These are phyloP conservation scores for Castanea sativa DNA, from an alignment of 306 rosid species.

Conservation along the genomic window DNA sequence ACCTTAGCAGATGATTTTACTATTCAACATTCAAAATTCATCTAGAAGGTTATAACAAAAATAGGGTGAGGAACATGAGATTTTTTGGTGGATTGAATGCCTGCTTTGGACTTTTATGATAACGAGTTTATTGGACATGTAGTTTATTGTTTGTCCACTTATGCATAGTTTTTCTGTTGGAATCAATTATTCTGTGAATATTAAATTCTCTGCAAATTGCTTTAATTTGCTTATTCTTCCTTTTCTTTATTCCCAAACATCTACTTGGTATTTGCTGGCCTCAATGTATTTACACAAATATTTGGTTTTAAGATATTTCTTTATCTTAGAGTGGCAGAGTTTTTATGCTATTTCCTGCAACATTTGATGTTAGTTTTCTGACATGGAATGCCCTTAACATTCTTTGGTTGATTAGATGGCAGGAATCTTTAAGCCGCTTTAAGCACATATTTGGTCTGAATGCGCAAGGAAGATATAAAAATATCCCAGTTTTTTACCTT, in stretches of 20 bases:
- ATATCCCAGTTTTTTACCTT: slow-evolving; percentile 48
- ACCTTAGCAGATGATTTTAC: slow-evolving; percentile 2
- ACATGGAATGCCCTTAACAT: slow-evolving; percentile 22
- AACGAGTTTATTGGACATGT: neutral
- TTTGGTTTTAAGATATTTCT: slow-evolving; percentile 1
- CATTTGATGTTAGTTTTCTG: slow-evolving; percentile 14
- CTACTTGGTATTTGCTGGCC: neutral
- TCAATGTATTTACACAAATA: neutral
- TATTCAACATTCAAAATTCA: slow-evolving; percentile 3
- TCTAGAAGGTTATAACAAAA: neutral
- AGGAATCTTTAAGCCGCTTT: slow-evolving; percentile 66
- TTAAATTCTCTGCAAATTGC: slow-evolving; percentile 12
- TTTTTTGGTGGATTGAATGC: neutral
- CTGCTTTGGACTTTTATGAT: neutral
- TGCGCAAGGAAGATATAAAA: slow-evolving; percentile 39
- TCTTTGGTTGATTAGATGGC: slow-evolving; percentile 58
- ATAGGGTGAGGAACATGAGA: neutral
- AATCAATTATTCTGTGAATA: neutral
- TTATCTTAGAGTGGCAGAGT: slow-evolving; percentile 7
- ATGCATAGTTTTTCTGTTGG: neutral
- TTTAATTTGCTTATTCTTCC: neutral
- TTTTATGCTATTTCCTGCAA: slow-evolving; percentile 3
- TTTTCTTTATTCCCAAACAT: neutral
- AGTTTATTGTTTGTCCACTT: neutral
- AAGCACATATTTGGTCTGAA: slow-evolving; percentile 62